Evolutionary conservation across 495 filamentous ascomycete species (phyloP).

Genomic region (Penicillium atrosanguineum): DNA sequence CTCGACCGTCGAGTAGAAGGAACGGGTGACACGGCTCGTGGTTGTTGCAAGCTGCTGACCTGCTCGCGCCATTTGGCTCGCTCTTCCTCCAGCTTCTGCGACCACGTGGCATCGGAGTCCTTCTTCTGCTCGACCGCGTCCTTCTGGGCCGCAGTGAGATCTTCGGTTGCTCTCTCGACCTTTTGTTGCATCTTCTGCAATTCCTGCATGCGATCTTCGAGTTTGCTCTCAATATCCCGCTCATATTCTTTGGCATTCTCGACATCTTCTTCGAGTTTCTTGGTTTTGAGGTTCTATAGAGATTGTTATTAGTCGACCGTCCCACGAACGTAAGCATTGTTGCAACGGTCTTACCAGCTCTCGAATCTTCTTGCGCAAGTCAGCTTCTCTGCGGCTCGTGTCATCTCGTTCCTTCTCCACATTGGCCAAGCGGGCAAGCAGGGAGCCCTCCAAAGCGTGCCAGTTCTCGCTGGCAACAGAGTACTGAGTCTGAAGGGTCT

Average conservation of each 20-base stretch:
- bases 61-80: conserved; percentile 71
- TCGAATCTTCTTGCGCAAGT: conserved; percentile 79
- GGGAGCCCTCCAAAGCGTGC: conserved; percentile 87
- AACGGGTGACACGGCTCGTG: conserved; percentile 48
- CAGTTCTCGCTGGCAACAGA: conserved; percentile 93
- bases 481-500: conserved; percentile 95
- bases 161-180: conserved; percentile 62
- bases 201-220: conserved; percentile 59
- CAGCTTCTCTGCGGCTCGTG: conserved; percentile 73
- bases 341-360: conserved; percentile 62
- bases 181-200: conserved; percentile 61
- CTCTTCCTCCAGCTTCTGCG: conserved; percentile 68
- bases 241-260: conserved; percentile 66
- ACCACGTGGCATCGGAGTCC: conserved; percentile 57
- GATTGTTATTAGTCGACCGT: conserved; percentile 10
- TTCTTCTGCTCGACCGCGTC: conserved; percentile 72
- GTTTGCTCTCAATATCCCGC: conserved; percentile 55
- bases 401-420: conserved; percentile 92
- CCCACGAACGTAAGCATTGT: not conserved
- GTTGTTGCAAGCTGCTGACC: conserved; percentile 41
- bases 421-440: conserved; percentile 67
- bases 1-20: conserved; percentile 45
- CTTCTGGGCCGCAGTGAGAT: conserved; percentile 55
- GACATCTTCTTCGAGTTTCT: conserved; percentile 77
- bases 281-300: conserved; percentile 66